These are phyloP conservation scores for Jaminaea rosea DNA, from an alignment of 1,284 basidiomycete genomes.

Conservation along the genomic window DNA sequence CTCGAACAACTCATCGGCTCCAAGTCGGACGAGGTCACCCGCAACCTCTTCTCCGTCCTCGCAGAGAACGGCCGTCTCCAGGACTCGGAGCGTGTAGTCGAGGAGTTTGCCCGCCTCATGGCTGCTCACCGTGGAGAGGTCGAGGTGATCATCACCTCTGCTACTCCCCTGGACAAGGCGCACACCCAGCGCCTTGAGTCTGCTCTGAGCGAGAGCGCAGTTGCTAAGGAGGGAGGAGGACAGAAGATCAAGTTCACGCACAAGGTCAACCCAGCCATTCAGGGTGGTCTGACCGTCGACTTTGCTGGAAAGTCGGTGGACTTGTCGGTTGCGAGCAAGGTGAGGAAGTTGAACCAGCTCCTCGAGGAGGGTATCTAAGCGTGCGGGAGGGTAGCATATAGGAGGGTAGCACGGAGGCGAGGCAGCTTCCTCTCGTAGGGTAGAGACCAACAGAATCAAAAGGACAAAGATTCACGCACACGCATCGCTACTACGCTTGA, in stretches of 20 bases:
- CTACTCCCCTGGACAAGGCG: conserved; percentile 44
- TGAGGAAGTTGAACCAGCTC: conserved; percentile 86
- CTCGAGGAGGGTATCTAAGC: conserved; percentile 48
- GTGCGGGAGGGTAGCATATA: not conserved
- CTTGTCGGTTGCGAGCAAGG: conserved; percentile 80
- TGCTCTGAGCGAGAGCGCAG: conserved; percentile 39
- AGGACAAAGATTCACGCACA: too few relatives aligned
- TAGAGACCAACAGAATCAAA: too few relatives aligned
- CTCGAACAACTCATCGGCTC: conserved; percentile 59
- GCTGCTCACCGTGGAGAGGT: conserved; percentile 85
- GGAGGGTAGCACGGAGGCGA: too few relatives aligned
- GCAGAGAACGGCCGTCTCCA: conserved; percentile 85
- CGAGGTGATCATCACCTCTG: conserved; percentile 76
- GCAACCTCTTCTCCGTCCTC: conserved; percentile 78
- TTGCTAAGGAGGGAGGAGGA: conserved; percentile 32
- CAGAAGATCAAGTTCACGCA: conserved; percentile 43
- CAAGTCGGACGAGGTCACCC: conserved; percentile 41
- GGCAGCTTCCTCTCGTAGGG: too few relatives aligned
- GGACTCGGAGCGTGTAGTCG: conserved; percentile 76
- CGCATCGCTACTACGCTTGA: too few relatives aligned
- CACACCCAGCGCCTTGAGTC: conserved; percentile 37
- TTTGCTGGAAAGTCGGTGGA: conserved; percentile 98
- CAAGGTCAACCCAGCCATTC: conserved; percentile 43
- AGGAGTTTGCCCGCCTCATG: conserved; percentile 83
- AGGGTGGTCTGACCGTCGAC: conserved; percentile 75